phyloP scores from a whole-genome alignment of 345 rosid species.

The Erodium maritimum region DNA sequence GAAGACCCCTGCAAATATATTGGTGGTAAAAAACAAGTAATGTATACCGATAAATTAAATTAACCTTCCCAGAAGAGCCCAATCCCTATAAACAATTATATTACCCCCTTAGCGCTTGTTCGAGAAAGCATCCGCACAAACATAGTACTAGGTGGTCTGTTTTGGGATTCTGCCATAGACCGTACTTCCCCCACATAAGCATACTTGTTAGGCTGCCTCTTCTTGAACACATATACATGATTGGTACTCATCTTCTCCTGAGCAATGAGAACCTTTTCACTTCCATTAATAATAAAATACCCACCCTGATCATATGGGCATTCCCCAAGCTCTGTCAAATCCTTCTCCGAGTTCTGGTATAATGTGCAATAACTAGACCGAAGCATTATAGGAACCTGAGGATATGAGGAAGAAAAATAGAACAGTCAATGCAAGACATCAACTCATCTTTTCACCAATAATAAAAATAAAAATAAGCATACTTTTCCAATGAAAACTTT shows the following conservation, averaged over 20 bases:
- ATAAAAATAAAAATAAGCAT: not conserved
- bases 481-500: conserved; percentile 98
- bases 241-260: conserved; percentile 99
- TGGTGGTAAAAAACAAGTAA: not conserved
- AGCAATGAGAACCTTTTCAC: conserved; percentile 97
- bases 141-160: conserved; percentile 94
- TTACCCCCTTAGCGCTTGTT: conserved; percentile 95
- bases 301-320: conserved; percentile 99
- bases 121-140: conserved; percentile 98
- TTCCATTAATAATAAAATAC: conserved; percentile 90
- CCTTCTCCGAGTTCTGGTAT: conserved; percentile 87
- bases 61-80: not conserved
- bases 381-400: conserved; percentile 93
- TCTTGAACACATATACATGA: conserved; percentile 92
- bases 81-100: conserved; percentile 6
- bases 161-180: conserved; percentile 95
- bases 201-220: conserved; percentile 93
- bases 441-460: not conserved
- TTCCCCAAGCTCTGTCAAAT: conserved; percentile 95
- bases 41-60: not conserved
- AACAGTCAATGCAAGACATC: not conserved
- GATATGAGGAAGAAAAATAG: conserved; percentile 6
- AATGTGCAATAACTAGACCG: conserved; percentile 88
- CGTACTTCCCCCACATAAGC: conserved; percentile 89
- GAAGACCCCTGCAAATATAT: conserved; percentile 66